Percentiles rank a stretch among this genome's conserved stretches.
These are phyloP conservation scores for Chloranthus sessilifolius DNA, from an alignment of 164 flowering plant species.

Conservation along the genomic window DNA sequence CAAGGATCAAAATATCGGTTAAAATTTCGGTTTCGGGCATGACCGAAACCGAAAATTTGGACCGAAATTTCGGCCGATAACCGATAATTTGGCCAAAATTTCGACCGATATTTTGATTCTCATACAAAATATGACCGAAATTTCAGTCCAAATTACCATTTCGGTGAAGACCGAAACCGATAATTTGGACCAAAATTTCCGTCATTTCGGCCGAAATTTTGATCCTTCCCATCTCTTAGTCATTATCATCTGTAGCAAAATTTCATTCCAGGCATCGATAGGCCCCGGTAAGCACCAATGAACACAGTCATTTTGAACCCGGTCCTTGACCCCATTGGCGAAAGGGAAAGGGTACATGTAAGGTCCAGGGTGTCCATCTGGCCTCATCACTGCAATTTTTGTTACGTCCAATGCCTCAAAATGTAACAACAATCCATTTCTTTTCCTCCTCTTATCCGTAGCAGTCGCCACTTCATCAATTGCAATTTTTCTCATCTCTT, in stretches of 20 bases:
- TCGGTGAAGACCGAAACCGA: too few species aligned
- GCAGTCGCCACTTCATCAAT: slow-evolving; percentile 49
- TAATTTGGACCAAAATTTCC: too few species aligned
- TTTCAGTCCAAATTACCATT: too few species aligned
- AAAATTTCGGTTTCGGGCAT: not conserved
- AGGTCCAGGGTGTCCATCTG: slow-evolving; percentile 97
- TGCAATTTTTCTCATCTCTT: slow-evolving; percentile 58
- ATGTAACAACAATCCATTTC: not conserved
- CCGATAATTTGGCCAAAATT: too few species aligned
- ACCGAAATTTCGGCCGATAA: too few species aligned
- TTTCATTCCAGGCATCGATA: slow-evolving; percentile 90
- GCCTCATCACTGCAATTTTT: slow-evolving; percentile 59
- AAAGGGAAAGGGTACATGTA: slow-evolving; percentile 81
- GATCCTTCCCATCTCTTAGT: slow-evolving; percentile 45
- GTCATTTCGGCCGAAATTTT: too few species aligned
- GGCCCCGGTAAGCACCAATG: slow-evolving; percentile 99
- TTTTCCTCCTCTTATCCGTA: slow-evolving; percentile 14
- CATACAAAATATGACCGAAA: too few species aligned
- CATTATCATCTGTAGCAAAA: slow-evolving; percentile 50
- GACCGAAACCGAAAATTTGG: too few species aligned
- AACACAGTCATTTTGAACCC: slow-evolving; percentile 86
- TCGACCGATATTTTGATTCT: too few species aligned
- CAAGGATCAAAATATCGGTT: too few species aligned
- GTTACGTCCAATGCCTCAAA: slow-evolving; percentile 70
- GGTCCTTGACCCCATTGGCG: slow-evolving; percentile 53